A percentile compares a stretch with the other conserved stretches of the same genome.
Evolutionary conservation across 1,284 basidiomycete species (phyloP).

Genomic region (Golubevia sp.): DNA sequence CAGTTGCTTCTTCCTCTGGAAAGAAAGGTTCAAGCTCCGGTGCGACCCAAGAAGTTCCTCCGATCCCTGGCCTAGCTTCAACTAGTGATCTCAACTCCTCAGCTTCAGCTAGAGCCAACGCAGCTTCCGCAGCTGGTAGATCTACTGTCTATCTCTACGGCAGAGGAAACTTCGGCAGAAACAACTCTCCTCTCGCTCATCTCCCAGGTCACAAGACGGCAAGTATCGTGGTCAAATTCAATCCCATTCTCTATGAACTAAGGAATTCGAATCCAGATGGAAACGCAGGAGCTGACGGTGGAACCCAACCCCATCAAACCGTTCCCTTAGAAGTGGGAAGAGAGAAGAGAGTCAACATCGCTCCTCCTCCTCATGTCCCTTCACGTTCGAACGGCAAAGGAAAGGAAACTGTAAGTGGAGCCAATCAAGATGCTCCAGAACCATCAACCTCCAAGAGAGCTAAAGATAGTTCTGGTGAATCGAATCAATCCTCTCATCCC

Average conservation of each 20-base stretch:
- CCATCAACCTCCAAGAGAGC: too few species aligned
- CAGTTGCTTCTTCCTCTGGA: background rate
- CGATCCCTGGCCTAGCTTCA: slow-evolving; percentile 4
- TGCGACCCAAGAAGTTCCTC: background rate
- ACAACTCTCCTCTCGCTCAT: slow-evolving; percentile 50
- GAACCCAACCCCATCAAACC: slow-evolving; percentile 36
- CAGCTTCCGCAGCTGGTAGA: slow-evolving; percentile 3
- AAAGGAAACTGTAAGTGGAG: background rate
- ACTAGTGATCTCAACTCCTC: background rate
- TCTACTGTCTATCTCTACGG: slow-evolving; percentile 57
- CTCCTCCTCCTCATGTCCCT: background rate
- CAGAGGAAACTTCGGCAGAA: slow-evolving; percentile 35
- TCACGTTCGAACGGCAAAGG: background rate
- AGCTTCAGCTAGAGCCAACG: background rate
- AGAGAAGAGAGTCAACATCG: slow-evolving; percentile 28
- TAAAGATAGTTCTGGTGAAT: background rate
- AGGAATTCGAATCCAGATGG: slow-evolving; percentile 20
- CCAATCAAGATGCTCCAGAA: too few species aligned
- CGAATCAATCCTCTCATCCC: background rate
- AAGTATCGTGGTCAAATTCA: slow-evolving; percentile 52
- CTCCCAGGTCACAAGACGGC: slow-evolving; percentile 58
- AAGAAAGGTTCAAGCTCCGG: background rate
- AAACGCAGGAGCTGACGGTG: slow-evolving; percentile 9
- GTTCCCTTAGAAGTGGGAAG: slow-evolving; percentile 51
- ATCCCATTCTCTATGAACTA: slow-evolving; percentile 58